Conservation (phyloP, 805 yeast genomes). For the Kregervanrija delftensis region DNA sequence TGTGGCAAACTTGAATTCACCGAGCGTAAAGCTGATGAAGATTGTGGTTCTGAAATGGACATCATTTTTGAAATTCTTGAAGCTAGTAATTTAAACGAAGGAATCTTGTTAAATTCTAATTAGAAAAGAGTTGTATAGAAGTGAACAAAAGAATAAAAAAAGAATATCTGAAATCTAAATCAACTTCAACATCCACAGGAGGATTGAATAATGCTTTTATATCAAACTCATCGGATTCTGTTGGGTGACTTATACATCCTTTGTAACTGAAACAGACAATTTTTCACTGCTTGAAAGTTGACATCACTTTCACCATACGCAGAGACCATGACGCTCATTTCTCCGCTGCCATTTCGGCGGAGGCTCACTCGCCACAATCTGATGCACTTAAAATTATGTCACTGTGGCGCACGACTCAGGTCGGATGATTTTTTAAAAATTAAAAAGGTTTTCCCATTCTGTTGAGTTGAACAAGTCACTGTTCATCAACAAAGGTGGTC, state of each 20-base stretch:
- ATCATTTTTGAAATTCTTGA: constrained; percentile 8
- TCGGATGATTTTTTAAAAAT: too few species aligned
- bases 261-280: neutral
- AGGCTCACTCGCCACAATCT: too few species aligned
- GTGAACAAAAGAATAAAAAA: too few species aligned
- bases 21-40: too few species aligned
- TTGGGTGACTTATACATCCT: neutral
- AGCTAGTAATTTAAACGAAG: constrained; percentile 3
- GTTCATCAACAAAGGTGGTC: constrained; percentile 47
- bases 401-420: too few species aligned
- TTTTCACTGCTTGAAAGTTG: neutral
- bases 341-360: too few species aligned
- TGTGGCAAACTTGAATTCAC: neutral
- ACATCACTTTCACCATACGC: too few species aligned
- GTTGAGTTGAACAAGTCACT: constrained; percentile 33
- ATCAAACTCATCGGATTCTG: neutral
- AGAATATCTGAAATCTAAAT: too few species aligned
- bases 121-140: too few species aligned
- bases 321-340: too few species aligned
- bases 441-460: constrained; percentile 45
- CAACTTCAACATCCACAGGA: neutral
- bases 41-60: constrained; percentile 6
- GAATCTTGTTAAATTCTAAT: constrained; percentile 4
- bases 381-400: too few species aligned
- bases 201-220: neutral